phyloP scores from a whole-genome alignment of 192 early-diverging fungal species.

The Linnemannia exigua region DNA sequence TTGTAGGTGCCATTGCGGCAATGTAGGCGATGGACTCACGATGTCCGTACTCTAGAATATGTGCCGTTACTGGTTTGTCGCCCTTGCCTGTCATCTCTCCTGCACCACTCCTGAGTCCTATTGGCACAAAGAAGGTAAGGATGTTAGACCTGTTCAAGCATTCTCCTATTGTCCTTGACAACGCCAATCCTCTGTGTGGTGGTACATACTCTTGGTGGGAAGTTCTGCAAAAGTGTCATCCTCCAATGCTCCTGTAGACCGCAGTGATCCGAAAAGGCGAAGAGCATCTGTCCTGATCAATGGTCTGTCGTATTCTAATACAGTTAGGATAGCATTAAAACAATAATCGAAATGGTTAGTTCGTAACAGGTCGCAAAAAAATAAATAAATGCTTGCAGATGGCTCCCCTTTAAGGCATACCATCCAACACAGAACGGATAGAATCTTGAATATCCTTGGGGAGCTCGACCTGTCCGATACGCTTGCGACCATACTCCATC shows the following conservation, averaged over 20 bases:
- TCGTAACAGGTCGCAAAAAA: neutral
- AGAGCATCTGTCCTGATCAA: constrained; percentile 65
- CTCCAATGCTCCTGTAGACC: constrained; percentile 62
- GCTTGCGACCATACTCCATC: constrained; percentile 50
- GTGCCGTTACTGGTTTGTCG: constrained; percentile 58
- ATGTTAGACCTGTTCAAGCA: neutral
- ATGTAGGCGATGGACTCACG: constrained; percentile 82
- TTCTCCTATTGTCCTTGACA: neutral
- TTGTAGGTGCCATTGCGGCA: constrained; percentile 71
- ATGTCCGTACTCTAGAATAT: constrained; percentile 78
- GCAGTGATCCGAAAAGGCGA: constrained; percentile 65
- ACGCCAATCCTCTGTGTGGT: neutral
- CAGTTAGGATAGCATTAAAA: neutral
- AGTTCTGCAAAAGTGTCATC: constrained; percentile 12
- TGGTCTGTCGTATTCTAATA: constrained; percentile 54
- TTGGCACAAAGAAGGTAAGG: neutral
- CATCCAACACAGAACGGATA: constrained; percentile 33
- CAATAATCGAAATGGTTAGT: too few species aligned
- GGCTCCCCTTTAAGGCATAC: neutral
- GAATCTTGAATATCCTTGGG: constrained; percentile 43
- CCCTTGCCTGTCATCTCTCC: constrained; percentile 13
- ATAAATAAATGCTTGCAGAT: neutral
- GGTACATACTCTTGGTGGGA: constrained; percentile 32
- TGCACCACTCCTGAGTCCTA: constrained; percentile 42
- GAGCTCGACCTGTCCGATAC: constrained; percentile 52